Base-by-base conservation (phyloP, 2,329 filamentous ascomycete genomes). In the Aureobasidium sp. region DNA sequence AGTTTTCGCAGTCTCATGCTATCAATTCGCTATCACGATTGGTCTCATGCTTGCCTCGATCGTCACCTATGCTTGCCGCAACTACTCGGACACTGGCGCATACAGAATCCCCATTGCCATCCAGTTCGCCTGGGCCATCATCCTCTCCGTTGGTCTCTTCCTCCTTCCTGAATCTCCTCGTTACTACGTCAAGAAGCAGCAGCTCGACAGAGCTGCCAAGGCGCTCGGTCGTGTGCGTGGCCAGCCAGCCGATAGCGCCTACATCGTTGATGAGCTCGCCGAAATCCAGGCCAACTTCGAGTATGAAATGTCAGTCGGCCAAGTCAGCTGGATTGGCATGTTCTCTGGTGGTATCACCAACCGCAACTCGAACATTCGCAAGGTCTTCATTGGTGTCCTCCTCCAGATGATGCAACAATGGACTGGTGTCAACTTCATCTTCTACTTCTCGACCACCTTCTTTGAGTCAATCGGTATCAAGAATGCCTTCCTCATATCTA, bases 391-490 rank as follows among this genome's bases (percentile, higher is more conserved):
- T 48, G 78, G 78, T 30, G 74, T 75, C 48, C 68, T 72, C 1
- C 67, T 80, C 11, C 78, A 81, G 63, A 78, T 78, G 74, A 76
- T 79, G 70, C 78, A 81, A 66, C 78, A 81, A 67, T 77, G 83
- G 83, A 92, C 90, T n/a, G 90, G 90, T 78, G 89, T 96, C 77
- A 96, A 96, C 81, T 95, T 94, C 77, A 90, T 95, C 79, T 94
- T 74, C 67, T 74, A 77, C 69, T 79, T 76, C 78, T 89, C 88
- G 48, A 91, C 90, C 30, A 86, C 88, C 62, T 95, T 96, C 84
- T 90, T 96, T 79, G 21, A 21, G 21, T 21, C 21, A 21, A 21
- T 21, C 21, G 21, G 21, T 21, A 21, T 21, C 21, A 21, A 21
- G 21, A 78, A 95, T 79, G 81, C 86, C 32, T 96, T 96, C 82